These are phyloP conservation scores for Candolleomyces aberdarensis DNA, from an alignment of 768 basidiomycete genomes.

Conservation along the genomic window DNA sequence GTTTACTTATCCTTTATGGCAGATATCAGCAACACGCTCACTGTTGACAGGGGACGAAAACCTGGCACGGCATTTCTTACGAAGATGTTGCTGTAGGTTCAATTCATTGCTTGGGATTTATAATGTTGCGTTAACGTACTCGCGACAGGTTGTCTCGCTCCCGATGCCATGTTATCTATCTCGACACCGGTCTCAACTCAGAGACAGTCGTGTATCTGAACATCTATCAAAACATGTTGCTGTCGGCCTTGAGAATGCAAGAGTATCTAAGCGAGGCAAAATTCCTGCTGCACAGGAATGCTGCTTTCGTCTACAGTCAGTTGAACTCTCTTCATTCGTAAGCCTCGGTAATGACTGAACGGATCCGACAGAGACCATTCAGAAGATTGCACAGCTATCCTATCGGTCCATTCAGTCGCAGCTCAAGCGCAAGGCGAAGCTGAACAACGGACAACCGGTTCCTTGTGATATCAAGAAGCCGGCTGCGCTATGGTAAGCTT, in stretches of 20 bases:
- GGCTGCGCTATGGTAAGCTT: slow-evolving; percentile 56
- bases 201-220: slow-evolving; percentile 65
- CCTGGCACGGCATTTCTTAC: slow-evolving; percentile 62
- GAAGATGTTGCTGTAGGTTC: slow-evolving; percentile 72
- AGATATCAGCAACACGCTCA: slow-evolving; percentile 68
- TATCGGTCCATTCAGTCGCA: slow-evolving; percentile 51
- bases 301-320: slow-evolving; percentile 54
- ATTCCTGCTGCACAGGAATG: slow-evolving; percentile 37
- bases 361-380: slow-evolving; percentile 51
- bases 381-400: slow-evolving; percentile 56
- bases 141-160: slow-evolving; percentile 60
- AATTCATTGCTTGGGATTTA: neutral
- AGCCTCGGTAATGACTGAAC: neutral
- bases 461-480: slow-evolving; percentile 44
- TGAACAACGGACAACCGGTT: slow-evolving; percentile 26
- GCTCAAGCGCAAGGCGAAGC: slow-evolving; percentile 32
- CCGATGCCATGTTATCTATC: slow-evolving; percentile 77
- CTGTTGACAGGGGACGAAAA: slow-evolving; percentile 61
- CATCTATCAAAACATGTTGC: slow-evolving; percentile 80
- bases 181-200: slow-evolving; percentile 69
- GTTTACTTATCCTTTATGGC: neutral
- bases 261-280: slow-evolving; percentile 71
- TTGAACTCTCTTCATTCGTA: neutral
- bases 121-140: neutral
- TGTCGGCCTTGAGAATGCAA: slow-evolving; percentile 85